Evolutionary conservation across 371 early-diverging fungal species (phyloP), one percentile per base, ranked within the genome.

Genomic region (Mortierella sp.): DNA sequence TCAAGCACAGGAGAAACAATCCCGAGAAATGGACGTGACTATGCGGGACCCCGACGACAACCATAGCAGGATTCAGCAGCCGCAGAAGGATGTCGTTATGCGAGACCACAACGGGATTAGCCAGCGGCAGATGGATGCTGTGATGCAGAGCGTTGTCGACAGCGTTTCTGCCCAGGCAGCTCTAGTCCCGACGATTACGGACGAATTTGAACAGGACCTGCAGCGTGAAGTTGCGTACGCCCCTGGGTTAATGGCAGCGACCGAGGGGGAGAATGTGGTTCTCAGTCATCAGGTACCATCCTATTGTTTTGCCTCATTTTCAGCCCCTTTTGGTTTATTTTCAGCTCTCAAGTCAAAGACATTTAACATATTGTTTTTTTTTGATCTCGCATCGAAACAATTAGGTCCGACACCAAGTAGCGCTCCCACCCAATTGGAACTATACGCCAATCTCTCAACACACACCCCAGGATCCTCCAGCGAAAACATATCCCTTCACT

Each of bases 371-470:
- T 29, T 24, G 13, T 37, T 22, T 29, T 16, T 40, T 41, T 22
- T 52, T 22, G 19, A 48, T 37, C 9, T 39, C 37, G 31, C 37
- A 19, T n/a, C n/a, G n/a, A n/a, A 7, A 43, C 13, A n/a, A 47
- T 39, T 72, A 92, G 90, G 94, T 98, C 43, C 91, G 97, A 29
- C 98, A 98, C 87, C 95, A 97, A 88, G 99, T 98, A 1, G 96
- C 98, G 11, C 86, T 98, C 2, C 99, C 99, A 9, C 92, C 93
- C 0, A 92, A 90, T 64, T 98, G 96, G 86, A 86, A 90, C 34
- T 98, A 97, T 85, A 88, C 93, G 6, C 97, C 97, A 3, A 89
- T 98, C 37, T 88, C 93, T 22, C 87, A 96, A 77, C 96, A 98
- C 71, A 91, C 91, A 0, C 89, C 92, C 22, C 94, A 92, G n/a